Evolutionary conservation across 345 rosid species (phyloP).

Genomic region (Pseudoturritis turrita): DNA sequence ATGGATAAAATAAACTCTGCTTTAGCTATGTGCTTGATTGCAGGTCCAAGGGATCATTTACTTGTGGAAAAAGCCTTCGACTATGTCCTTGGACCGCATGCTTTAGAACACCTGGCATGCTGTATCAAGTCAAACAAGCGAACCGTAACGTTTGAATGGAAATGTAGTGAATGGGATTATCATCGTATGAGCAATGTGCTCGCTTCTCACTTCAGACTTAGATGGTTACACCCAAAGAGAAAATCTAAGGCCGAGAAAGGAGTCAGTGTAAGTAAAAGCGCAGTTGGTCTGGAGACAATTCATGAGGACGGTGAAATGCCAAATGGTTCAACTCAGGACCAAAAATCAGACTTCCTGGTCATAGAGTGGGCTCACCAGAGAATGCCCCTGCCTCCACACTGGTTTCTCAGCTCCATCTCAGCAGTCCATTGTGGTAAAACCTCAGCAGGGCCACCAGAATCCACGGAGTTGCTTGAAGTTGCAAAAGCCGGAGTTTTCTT

Average conservation of each 20-base stretch:
- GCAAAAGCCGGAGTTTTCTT: constrained; percentile 80
- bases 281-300: constrained; percentile 56
- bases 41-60: constrained; percentile 62
- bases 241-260: constrained; percentile 38
- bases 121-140: constrained; percentile 38
- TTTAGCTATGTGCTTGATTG: constrained; percentile 52
- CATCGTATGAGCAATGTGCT: constrained; percentile 43
- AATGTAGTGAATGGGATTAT: constrained; percentile 49
- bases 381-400: constrained; percentile 77
- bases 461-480: constrained; percentile 41
- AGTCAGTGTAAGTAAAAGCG: constrained; percentile 30
- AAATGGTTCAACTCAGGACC: constrained; percentile 34
- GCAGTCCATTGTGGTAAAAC: constrained; percentile 36
- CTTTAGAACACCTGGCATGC: constrained; percentile 43
- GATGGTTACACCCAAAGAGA: constrained; percentile 65
- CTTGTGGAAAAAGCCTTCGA: constrained; percentile 56
- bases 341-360: constrained; percentile 27
- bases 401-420: constrained; percentile 89
- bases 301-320: constrained; percentile 60
- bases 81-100: constrained; percentile 57
- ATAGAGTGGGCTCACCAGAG: constrained; percentile 85
- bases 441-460: constrained; percentile 30
- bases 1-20: constrained; percentile 46
- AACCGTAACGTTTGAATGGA: constrained; percentile 39
- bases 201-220: constrained; percentile 58